A percentile compares a stretch with the other conserved stretches of the same genome.
Evolutionary conservation across 148 eudicot species (phyloP).

Genomic region (Beta vulgaris): DNA sequence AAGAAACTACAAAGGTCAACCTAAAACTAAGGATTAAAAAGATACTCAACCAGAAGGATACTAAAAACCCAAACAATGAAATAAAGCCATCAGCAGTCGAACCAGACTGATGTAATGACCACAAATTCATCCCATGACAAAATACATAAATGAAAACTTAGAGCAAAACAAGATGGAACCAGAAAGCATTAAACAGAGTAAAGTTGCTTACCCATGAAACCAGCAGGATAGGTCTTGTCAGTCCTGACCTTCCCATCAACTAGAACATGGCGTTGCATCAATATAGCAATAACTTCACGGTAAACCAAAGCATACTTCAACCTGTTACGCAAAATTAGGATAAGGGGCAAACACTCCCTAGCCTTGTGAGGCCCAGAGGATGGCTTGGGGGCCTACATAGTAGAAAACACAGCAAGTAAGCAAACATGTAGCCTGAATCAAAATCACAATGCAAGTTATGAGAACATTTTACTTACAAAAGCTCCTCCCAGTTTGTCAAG

Average conservation of each 20-base stretch:
- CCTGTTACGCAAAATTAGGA: constrained; percentile 53
- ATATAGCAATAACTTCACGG: constrained; percentile 50
- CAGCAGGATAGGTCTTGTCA: constrained; percentile 46
- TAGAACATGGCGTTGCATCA: constrained; percentile 53
- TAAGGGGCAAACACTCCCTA: constrained; percentile 58
- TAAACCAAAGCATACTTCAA: constrained; percentile 53
- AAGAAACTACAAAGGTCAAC: background rate
- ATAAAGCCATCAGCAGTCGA: background rate
- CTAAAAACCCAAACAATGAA: background rate
- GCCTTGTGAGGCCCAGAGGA: constrained; percentile 61
- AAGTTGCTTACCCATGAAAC: constrained; percentile 50
- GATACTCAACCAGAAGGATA: background rate
- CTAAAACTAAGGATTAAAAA: background rate
- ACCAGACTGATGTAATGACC: background rate
- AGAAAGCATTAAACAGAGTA: background rate
- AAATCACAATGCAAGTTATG: too few relatives aligned
- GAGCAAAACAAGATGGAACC: background rate
- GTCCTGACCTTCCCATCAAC: constrained; percentile 57
- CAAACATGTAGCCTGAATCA: too few relatives aligned
- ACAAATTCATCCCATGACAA: background rate
- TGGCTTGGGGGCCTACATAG: constrained; percentile 54
- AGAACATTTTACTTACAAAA: constrained; percentile 17
- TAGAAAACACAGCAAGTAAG: constrained; percentile 18
- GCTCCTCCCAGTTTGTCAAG: constrained; percentile 65
- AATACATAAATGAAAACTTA: background rate